A percentile compares a stretch with the other conserved stretches of the same genome.
These are phyloP conservation scores for Eimeria sp. DNA, from an alignment of 169 alveolate species.

Conservation along the genomic window DNA sequence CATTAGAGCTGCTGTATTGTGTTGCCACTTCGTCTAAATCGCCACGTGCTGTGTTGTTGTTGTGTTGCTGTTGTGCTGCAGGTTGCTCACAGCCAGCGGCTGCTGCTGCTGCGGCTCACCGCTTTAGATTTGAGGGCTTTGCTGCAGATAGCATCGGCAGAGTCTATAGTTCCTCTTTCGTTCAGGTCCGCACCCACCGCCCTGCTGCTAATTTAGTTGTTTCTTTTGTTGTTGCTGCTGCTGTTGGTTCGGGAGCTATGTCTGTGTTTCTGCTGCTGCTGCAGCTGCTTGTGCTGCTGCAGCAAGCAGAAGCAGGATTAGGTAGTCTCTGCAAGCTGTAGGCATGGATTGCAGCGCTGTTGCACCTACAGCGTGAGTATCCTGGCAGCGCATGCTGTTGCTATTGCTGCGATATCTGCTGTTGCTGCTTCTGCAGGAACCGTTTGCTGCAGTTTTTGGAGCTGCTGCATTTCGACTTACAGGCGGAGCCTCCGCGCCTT, in stretches of 20 bases:
- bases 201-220: not conserved
- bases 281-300: not conserved
- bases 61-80: conserved; percentile 28
- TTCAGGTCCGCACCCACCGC: conserved; percentile 31
- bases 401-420: not conserved
- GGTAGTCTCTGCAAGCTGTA: not conserved
- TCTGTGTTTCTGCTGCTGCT: too few species aligned
- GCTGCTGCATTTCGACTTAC: conserved; percentile 70
- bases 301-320: not conserved
- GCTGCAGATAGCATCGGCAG: conserved; percentile 45
- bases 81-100: conserved; percentile 80
- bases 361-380: not conserved
- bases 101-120: conserved; percentile 67
- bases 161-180: conserved; percentile 11
- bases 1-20: not conserved
- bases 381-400: not conserved
- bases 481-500: conserved; percentile 52
- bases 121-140: conserved; percentile 72
- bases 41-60: not conserved
- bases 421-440: conserved; percentile 34
- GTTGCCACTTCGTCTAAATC: not conserved
- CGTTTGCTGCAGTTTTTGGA: conserved; percentile 70
- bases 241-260: too few species aligned
- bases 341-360: not conserved
- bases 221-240: not conserved